Evolutionary conservation across 768 basidiomycete genomes (phyloP).

Genomic region (Psilocybe sp.): DNA sequence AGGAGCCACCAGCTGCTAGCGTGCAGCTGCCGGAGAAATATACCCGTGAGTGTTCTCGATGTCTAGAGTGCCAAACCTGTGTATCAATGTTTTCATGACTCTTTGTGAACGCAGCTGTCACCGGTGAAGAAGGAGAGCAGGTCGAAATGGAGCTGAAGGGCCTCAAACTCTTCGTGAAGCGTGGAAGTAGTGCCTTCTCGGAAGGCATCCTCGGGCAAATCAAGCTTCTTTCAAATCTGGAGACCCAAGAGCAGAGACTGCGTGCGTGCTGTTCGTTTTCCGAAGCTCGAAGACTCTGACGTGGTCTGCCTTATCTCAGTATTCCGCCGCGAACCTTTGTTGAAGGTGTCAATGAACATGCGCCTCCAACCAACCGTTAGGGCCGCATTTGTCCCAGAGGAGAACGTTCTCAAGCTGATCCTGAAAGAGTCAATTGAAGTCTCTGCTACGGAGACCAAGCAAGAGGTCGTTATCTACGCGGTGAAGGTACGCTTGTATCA

Average conservation of each 20-base stretch:
- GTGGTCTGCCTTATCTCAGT: too few relatives aligned
- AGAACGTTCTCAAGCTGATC: conserved; percentile 52
- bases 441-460: conserved; percentile 4
- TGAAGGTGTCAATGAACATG: conserved; percentile 70
- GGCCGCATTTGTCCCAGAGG: conserved; percentile 55
- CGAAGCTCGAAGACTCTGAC: neutral
- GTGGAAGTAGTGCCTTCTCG: conserved; percentile 53
- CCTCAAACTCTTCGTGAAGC: conserved; percentile 57
- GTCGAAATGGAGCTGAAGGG: conserved; percentile 56
- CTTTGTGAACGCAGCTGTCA: conserved; percentile 32
- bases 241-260: conserved; percentile 40
- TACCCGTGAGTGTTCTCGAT: conserved; percentile 25
- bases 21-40: conserved; percentile 16
- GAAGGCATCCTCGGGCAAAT: conserved; percentile 60
- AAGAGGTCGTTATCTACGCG: conserved; percentile 58
- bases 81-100: conserved; percentile 4
- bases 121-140: conserved; percentile 67
- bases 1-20: conserved; percentile 10
- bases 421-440: conserved; percentile 41
- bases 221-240: conserved; percentile 50
- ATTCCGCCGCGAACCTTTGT: conserved; percentile 68
- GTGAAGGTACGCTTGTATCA: conserved; percentile 45
- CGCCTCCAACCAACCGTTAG: conserved; percentile 52
- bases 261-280: conserved; percentile 32
- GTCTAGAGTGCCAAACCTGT: conserved; percentile 6